Base-by-base conservation (phyloP, 495 filamentous ascomycete genomes). In the Xylaria intraflava region DNA sequence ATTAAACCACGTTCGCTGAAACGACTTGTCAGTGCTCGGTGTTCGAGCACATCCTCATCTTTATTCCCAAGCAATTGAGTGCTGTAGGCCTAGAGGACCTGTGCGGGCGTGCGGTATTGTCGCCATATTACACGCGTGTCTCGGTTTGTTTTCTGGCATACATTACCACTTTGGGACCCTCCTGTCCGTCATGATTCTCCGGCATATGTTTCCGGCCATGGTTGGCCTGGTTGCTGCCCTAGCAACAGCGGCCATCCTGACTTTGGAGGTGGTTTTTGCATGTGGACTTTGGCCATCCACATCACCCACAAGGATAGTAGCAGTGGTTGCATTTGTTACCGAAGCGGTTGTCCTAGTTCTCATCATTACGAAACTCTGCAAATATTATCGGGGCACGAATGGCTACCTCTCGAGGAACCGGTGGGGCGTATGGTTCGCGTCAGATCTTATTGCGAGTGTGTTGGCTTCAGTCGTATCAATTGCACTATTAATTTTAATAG, bases 181-280 rank as follows among this genome's bases (percentile, higher is more conserved):
- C 26, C 38, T n/a, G 14, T 48, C 51, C 51, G 57, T 42, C 6
- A 76, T 76, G 72, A 55, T 58, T 24, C 62, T 70, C 38, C 63
- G 62, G 46, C 62, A 56, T 30, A 10, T 57, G 2, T 52, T 75
- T 49, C 64, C 69, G 23, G 59, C 58, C 27, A 64, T 46, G 53
- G 62, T 77, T 59, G 75, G 73, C 46, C 47, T 57, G 16, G 26
- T 69, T 45, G 65, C 73, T 31, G 48, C 69, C 11, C 41, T 76
- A 10, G 64, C 73, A 3, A 77, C 75, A 8, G 64, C 66, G 16
- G 69, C 72, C 14, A 58, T 65, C 23, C 31, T 77, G 19, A 63
- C 64, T 29, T 60, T 74, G 6, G 69, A 75, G 39, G 62, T 68
- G 22, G 62, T 74, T 29, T 59, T 78, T 23, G 70, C 73, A 7